A percentile compares a stretch with the other conserved stretches of the same genome.
Conservation (phyloP, 2,329 filamentous ascomycete genomes). For the Mycogone perniciosa region DNA sequence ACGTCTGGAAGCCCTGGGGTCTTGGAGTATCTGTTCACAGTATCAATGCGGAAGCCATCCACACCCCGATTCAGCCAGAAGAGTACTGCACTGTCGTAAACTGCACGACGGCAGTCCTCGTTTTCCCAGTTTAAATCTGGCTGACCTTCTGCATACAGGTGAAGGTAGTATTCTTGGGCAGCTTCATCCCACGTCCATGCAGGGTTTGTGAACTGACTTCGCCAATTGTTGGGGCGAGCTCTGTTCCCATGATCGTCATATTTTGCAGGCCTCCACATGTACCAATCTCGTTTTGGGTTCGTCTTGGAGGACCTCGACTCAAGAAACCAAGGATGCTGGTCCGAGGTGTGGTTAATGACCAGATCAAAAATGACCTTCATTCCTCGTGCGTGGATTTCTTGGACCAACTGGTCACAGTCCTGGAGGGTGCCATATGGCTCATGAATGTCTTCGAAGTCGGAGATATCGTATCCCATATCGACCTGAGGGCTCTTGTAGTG, state of each 20-base stretch:
- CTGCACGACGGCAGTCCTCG: conserved; percentile 48
- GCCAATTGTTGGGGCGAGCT: conserved; percentile 40
- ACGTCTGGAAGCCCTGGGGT: conserved; percentile 43
- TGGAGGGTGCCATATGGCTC: conserved; percentile 42
- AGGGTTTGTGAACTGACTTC: conserved; percentile 31
- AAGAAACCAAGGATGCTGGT: conserved; percentile 49
- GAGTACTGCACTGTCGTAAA: conserved; percentile 50
- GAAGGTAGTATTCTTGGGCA: conserved; percentile 42
- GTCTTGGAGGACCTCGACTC: conserved; percentile 44
- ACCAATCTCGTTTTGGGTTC: conserved; percentile 50
- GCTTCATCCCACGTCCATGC: conserved; percentile 32
- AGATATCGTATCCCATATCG: conserved; percentile 63
- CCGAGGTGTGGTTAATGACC: conserved; percentile 26
- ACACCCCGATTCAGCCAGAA: conserved; percentile 61
- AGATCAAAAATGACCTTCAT: conserved; percentile 21
- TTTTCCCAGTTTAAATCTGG: conserved; percentile 67
- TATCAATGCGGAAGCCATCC: conserved; percentile 52
- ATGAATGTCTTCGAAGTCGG: conserved; percentile 57
- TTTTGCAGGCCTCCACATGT: conserved; percentile 45
- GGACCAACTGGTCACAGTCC: conserved; percentile 10
- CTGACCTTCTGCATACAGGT: conserved; percentile 56
- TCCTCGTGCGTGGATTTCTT: conserved; percentile 1
- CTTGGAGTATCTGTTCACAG: conserved; percentile 52
- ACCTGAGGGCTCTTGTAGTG: conserved; percentile 35
- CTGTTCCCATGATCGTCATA: conserved; percentile 29